Evolutionary conservation across 345 rosid species (phyloP).

Genomic region (Firmiana major): DNA sequence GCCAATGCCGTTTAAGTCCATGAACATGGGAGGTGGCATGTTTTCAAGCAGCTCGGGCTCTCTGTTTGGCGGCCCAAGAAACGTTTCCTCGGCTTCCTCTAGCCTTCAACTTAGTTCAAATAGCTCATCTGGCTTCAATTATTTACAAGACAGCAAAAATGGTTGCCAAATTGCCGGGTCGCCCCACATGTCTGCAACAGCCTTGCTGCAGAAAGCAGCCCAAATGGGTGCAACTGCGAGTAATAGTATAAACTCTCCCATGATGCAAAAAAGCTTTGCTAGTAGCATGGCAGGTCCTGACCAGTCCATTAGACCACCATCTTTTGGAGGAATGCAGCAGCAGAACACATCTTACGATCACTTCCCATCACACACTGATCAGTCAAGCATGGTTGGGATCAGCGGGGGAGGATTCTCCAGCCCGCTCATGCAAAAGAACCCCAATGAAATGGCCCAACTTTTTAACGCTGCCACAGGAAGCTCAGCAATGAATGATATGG

Average conservation of each 20-base stretch:
- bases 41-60: conserved; percentile 49
- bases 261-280: conserved; percentile 65
- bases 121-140: conserved; percentile 39
- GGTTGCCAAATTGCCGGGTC: conserved; percentile 33
- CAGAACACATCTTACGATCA: conserved; percentile 29
- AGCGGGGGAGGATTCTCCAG: conserved; percentile 30
- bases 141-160: conserved; percentile 41
- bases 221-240: conserved; percentile 73
- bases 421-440: conserved; percentile 23
- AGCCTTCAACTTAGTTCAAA: conserved; percentile 57
- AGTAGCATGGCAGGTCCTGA: conserved; percentile 43
- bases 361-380: conserved; percentile 26
- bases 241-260: conserved; percentile 55
- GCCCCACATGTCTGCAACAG: conserved; percentile 68
- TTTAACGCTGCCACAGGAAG: conserved; percentile 28
- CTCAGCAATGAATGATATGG: conserved; percentile 39
- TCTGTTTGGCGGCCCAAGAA: conserved; percentile 42
- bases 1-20: conserved; percentile 51
- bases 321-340: conserved; percentile 26
- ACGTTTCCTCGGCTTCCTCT: conserved; percentile 40
- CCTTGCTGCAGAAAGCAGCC: conserved; percentile 61
- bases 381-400: conserved; percentile 32
- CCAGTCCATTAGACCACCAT: conserved; percentile 32
- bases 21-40: conserved; percentile 48
- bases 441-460: conserved; percentile 36